Evolutionary conservation across 2,329 filamentous ascomycete genomes (phyloP).

Genomic region (Cryphonectria carpinicola): DNA sequence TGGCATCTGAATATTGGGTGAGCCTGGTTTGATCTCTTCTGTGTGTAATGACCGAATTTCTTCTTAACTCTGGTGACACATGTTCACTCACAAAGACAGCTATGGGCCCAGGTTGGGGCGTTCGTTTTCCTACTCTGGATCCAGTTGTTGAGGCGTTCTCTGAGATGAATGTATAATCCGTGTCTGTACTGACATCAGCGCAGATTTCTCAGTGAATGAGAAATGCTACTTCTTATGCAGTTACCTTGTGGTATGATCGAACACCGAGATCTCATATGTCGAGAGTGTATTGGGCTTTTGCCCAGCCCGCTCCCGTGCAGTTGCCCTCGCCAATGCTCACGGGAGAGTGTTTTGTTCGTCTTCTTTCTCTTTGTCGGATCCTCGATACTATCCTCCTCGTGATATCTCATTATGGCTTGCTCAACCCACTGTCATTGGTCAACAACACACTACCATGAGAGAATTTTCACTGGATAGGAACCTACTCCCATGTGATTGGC

Average conservation of each 20-base stretch:
- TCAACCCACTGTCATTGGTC: not conserved
- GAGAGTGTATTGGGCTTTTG: slow-evolving; percentile 9
- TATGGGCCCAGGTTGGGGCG: not conserved
- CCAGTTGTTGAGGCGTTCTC: not conserved
- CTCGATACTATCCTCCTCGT: not conserved
- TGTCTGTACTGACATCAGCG: not conserved
- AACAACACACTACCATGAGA: not conserved
- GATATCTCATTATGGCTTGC: slow-evolving; percentile 16
- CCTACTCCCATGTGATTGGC: not conserved
- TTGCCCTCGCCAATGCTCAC: slow-evolving; percentile 20
- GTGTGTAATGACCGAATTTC: not conserved
- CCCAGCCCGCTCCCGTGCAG: slow-evolving; percentile 11
- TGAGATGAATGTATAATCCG: not conserved
- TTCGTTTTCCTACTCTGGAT: not conserved
- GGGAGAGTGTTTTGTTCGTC: slow-evolving; percentile 2
- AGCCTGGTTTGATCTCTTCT: not conserved
- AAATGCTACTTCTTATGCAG: not conserved
- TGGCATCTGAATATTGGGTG: slow-evolving; percentile 2
- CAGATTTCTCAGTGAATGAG: not conserved
- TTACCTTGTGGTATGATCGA: slow-evolving; percentile 17
- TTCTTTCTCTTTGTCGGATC: not conserved
- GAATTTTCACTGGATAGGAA: not conserved
- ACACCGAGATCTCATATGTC: slow-evolving; percentile 20
- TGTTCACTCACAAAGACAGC: not conserved
- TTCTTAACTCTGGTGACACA: not conserved